phyloP scores from a whole-genome alignment of 2,329 filamentous ascomycete genomes.

The Colletotrichum sp. region DNA sequence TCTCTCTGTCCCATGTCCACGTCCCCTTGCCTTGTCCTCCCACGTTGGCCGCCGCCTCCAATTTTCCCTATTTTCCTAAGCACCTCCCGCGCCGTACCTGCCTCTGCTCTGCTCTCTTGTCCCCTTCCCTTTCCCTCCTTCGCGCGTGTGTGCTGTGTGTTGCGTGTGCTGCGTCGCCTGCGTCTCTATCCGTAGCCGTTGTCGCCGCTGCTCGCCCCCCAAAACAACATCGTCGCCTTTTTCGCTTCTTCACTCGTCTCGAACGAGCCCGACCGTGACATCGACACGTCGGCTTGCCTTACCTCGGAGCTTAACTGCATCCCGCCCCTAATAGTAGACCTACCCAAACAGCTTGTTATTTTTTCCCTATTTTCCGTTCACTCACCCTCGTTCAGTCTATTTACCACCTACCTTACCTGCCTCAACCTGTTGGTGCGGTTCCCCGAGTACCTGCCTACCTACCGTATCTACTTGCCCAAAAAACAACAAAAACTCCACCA shows the following conservation, averaged over 20 bases:
- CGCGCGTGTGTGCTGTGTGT: slow-evolving; percentile 2
- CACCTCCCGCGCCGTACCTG: slow-evolving; percentile 10
- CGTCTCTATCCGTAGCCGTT: slow-evolving; percentile 3
- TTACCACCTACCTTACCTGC: neutral
- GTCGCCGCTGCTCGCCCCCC: neutral
- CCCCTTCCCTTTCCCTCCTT: slow-evolving; percentile 1
- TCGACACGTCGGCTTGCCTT: neutral
- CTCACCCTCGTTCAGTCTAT: slow-evolving; percentile 16
- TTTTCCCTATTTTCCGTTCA: neutral
- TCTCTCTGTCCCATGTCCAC: neutral
- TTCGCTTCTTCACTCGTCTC: neutral
- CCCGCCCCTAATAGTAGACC: slow-evolving; percentile 16
- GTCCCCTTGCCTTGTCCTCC: neutral
- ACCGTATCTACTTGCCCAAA: neutral
- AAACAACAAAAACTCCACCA: neutral
- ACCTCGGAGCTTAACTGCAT: slow-evolving; percentile 3
- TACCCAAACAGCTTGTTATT: neutral
- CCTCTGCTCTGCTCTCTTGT: neutral
- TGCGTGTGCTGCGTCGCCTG: neutral
- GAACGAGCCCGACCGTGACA: slow-evolving; percentile 1
- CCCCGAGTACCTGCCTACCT: neutral
- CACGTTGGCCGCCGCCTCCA: slow-evolving; percentile 1
- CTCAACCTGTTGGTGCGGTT: neutral
- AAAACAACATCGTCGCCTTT: slow-evolving; percentile 4
- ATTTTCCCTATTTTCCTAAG: slow-evolving; percentile 13